A percentile compares a stretch with the other conserved stretches of the same genome.
Conservation (phyloP, 2,329 filamentous ascomycete genomes). For the Xylogone sp. region DNA sequence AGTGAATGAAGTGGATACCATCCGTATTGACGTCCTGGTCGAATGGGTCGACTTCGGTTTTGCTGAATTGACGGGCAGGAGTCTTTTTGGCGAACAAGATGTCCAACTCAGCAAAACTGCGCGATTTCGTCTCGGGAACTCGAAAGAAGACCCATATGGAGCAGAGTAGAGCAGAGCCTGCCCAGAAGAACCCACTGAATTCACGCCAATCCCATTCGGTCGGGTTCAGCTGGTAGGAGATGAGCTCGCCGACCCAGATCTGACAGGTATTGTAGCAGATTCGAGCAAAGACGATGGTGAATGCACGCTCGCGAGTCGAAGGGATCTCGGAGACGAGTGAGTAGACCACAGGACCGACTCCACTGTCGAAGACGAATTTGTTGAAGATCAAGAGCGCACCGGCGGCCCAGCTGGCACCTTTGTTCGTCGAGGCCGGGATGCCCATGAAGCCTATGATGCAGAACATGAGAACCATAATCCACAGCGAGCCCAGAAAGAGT, state of each 20-base stretch:
- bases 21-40: neutral
- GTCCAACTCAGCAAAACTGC: constrained; percentile 12
- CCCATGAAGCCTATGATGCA: constrained; percentile 6
- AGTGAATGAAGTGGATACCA: neutral
- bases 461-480: constrained; percentile 2
- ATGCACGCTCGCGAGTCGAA: constrained; percentile 76
- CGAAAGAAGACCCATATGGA: constrained; percentile 9
- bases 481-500: constrained; percentile 3
- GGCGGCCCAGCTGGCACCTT: constrained; percentile 33
- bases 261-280: constrained; percentile 61
- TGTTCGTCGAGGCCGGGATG: constrained; percentile 5
- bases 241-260: constrained; percentile 67
- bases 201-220: constrained; percentile 2
- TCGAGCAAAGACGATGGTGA: constrained; percentile 80
- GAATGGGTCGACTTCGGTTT: constrained; percentile 2
- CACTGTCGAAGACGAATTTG: constrained; percentile 77
- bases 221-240: constrained; percentile 41
- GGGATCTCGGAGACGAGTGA: constrained; percentile 60
- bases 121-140: constrained; percentile 29
- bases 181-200: constrained; percentile 6
- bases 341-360: constrained; percentile 83
- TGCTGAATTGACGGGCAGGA: constrained; percentile 7
- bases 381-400: constrained; percentile 70
- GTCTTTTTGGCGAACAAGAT: constrained; percentile 6
- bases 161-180: constrained; percentile 1